Evolutionary conservation across 345 rosid genomes (phyloP).

Genomic region (Cardiospermum halicacabum): DNA sequence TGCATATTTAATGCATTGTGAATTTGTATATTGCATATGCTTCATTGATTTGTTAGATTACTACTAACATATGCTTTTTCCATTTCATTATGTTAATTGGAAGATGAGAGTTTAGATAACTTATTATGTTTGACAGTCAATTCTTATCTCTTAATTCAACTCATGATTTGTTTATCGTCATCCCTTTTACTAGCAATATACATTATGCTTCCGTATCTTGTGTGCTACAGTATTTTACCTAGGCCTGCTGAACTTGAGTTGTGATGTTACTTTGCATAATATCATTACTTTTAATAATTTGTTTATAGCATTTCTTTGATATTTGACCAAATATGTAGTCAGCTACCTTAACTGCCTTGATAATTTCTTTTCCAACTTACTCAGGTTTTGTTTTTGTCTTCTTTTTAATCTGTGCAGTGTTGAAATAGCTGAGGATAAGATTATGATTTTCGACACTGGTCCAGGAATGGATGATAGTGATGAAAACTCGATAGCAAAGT

Average conservation of each 20-base stretch:
- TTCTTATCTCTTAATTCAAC: too few species aligned
- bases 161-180: neutral
- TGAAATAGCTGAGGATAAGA: slow-evolving; percentile 33
- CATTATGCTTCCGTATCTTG: neutral
- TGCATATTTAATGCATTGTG: neutral
- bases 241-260: neutral
- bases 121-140: too few species aligned
- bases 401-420: slow-evolving; percentile 39
- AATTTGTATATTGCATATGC: neutral
- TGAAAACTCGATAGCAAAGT: slow-evolving; percentile 49
- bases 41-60: neutral
- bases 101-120: too few species aligned
- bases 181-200: neutral
- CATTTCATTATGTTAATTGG: too few species aligned
- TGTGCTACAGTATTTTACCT: neutral
- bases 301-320: neutral
- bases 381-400: neutral
- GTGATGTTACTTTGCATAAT: too few species aligned
- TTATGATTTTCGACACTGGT: slow-evolving; percentile 74
- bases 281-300: neutral
- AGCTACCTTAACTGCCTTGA: neutral
- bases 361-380: neutral
- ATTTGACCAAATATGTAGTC: neutral
- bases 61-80: too few species aligned
- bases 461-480: slow-evolving; percentile 72